Conservation (phyloP, 2,329 filamentous ascomycete species). For the Claviceps humidiphila region DNA sequence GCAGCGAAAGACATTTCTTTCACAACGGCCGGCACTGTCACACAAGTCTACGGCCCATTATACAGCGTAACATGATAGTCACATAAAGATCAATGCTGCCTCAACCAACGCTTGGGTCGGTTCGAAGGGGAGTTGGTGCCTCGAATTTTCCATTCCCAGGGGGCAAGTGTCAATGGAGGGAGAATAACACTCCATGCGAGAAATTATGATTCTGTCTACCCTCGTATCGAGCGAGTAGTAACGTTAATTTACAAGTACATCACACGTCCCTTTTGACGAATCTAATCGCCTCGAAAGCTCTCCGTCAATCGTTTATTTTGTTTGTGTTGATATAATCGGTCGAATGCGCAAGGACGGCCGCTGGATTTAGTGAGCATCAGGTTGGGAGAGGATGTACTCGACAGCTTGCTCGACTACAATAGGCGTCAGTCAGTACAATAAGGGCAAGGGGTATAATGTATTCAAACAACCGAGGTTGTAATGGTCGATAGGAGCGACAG, state of each 20-base stretch:
- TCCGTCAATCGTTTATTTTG: not conserved
- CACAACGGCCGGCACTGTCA: too few relatives aligned
- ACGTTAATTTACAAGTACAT: slow-evolving; percentile 4
- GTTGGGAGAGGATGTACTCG: slow-evolving; percentile 84
- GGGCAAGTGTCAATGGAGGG: not conserved
- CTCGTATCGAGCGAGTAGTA: not conserved
- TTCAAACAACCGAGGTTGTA: not conserved
- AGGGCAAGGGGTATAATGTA: not conserved
- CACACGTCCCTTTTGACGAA: not conserved
- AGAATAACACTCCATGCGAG: not conserved
- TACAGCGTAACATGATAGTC: too few relatives aligned
- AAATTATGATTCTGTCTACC: not conserved
- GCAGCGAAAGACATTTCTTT: too few relatives aligned
- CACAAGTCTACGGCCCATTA: too few relatives aligned
- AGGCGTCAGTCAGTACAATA: slow-evolving; percentile 1
- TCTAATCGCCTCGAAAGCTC: not conserved
- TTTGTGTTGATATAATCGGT: not conserved
- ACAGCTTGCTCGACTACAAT: slow-evolving; percentile 84
- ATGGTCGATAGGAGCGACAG: not conserved
- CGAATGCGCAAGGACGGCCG: not conserved
- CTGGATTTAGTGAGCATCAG: slow-evolving; percentile 58
- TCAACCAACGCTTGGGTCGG: too few relatives aligned
- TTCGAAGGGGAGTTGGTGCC: too few relatives aligned
- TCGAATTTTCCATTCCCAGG: too few relatives aligned
- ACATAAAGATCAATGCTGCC: too few relatives aligned